Base-by-base conservation (phyloP, 169 alveolate genomes). In the Babesia sp. region DNA sequence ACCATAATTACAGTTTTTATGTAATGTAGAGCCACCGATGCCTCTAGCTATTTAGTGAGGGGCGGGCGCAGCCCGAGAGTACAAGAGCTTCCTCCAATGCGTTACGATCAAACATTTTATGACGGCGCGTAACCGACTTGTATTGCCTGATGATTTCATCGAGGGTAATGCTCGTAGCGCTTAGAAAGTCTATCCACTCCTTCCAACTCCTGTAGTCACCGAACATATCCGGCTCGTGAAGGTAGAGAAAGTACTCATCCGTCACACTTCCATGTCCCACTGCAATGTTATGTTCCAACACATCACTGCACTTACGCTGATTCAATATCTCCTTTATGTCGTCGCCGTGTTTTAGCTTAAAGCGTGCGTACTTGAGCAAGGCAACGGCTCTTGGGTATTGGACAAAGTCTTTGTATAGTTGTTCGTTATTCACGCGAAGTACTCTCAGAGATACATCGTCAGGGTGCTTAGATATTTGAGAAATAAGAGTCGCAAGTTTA, bases 171-270 rank as follows among this genome's bases (percentile, higher is more conserved):
- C 75, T 53, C 41, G 77, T 44, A 18, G 41, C 59, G 6, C 59
- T 59, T 3, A 69, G 9, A 22, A 55, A 55, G 66, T 78, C 81
- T 31, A 78, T 56, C 86, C 86, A 78, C 37, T 37, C 80, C 82
- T 70, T 66, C 86, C 86, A 78, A 22, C 50, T 39, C 6, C 73
- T n/a, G 53, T 78, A 78, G 33, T 46, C 42, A 1, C 56, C 42
- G 68, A 78, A 78, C 86, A 78, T 78, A 46, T 78, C 86, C 5
- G 86, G 86, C 56, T 78, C 86, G 36, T 78, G 33, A 14, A 78
- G 63, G 63, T 78, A 78, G 26, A 78, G 73, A 37, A 78, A 78
- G 53, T 68, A 78, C 69, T 78, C 86, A 18, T 78, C 81, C 2
- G 18, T 45, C 75, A 75, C 14, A 22, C 42, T 44, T 26, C 20